These are phyloP conservation scores for Schizochytrium sp. DNA, from an alignment of 108 stramenopile species.

Conservation along the genomic window DNA sequence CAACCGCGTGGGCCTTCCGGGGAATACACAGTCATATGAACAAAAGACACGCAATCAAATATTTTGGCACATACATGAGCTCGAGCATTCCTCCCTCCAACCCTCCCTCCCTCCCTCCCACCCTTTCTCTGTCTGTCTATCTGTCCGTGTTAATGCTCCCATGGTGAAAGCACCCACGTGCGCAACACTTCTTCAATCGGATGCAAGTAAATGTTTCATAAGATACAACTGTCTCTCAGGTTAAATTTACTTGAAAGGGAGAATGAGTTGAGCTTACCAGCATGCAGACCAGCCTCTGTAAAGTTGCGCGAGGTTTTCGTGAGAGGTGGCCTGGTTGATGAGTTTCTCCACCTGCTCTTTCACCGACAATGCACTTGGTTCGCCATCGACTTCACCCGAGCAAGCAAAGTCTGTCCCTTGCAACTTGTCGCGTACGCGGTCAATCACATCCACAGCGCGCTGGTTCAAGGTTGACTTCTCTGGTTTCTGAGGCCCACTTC, in stretches of 20 bases:
- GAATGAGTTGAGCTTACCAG: conserved; percentile 44
- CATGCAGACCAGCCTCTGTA: conserved; percentile 97
- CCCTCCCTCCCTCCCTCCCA: no score
- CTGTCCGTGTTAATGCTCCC: no score
- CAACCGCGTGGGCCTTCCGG: not conserved
- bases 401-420: conserved; percentile 78
- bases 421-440: conserved; percentile 92
- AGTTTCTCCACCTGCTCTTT: conserved; percentile 89
- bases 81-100: no score
- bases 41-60: not conserved
- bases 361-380: conserved; percentile 53
- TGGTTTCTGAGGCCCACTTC: no score
- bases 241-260: no score
- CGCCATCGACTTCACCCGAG: not conserved
- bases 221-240: no score
- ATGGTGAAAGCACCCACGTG: no score
- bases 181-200: no score
- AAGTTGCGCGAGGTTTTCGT: conserved; percentile 85
- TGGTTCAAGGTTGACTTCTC: conserved; percentile 64
- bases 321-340: conserved; percentile 85
- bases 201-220: no score
- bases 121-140: no score
- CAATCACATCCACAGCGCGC: conserved; percentile 89
- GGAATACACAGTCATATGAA: not conserved
- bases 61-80: no score